phyloP scores from a whole-genome alignment of 345 rosid genomes.

The Hibiscus trionum region DNA sequence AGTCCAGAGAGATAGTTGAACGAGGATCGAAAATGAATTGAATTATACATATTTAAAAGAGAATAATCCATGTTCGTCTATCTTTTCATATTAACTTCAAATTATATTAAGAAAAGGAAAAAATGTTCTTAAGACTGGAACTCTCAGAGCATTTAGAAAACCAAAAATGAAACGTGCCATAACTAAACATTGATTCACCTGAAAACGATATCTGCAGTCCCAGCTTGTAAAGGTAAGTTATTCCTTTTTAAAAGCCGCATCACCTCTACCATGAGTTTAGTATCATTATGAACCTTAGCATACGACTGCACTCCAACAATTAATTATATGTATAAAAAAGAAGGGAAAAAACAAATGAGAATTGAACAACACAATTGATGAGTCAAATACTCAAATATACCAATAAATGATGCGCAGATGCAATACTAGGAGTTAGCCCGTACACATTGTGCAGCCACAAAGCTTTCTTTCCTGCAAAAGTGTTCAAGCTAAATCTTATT shows the following conservation, averaged over 20 bases:
- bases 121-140: neutral
- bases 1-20: neutral
- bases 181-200: conserved; percentile 32
- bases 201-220: conserved; percentile 74
- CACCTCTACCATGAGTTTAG: conserved; percentile 55
- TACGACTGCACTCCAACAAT: conserved; percentile 37
- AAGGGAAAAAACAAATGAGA: conserved; percentile 2
- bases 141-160: neutral
- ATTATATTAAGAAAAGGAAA: neutral
- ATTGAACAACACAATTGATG: neutral
- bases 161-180: neutral
- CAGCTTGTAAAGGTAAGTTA: conserved; percentile 55
- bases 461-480: conserved; percentile 59
- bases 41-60: neutral
- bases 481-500: conserved; percentile 2
- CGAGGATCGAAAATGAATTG: neutral
- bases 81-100: neutral
- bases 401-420: conserved; percentile 76
- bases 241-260: conserved; percentile 59
- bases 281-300: conserved; percentile 55
- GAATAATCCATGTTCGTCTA: neutral
- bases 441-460: conserved; percentile 73
- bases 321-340: conserved; percentile 8
- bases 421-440: conserved; percentile 67
- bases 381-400: conserved; percentile 23